A percentile compares a stretch with the other conserved stretches of the same genome.
These are phyloP conservation scores for Scutellaria barbata DNA, from an alignment of 257 asterid species.

Conservation along the genomic window DNA sequence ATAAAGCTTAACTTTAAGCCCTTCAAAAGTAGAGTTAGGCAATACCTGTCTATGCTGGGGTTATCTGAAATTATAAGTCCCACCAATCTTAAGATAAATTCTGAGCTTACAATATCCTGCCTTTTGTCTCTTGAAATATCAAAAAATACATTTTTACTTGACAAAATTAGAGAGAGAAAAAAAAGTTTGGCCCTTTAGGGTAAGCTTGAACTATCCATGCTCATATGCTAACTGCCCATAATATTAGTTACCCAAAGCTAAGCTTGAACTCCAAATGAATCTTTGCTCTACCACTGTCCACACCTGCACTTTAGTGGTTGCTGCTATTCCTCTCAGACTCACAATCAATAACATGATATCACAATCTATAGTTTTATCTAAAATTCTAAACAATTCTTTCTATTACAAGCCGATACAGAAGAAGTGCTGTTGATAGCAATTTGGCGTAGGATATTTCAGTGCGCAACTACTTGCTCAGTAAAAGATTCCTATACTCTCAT, in stretches of 20 bases:
- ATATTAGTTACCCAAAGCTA: neutral
- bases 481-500: conserved; percentile 1
- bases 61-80: neutral
- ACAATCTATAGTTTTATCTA: neutral
- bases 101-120: neutral
- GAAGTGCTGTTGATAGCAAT: neutral
- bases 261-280: neutral
- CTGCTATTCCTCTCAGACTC: neutral
- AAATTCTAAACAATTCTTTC: neutral
- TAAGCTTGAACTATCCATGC: neutral
- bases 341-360: neutral
- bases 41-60: neutral
- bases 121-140: neutral
- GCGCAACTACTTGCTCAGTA: neutral
- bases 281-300: neutral
- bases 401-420: neutral
- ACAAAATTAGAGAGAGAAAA: neutral
- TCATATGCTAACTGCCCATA: neutral
- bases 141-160: neutral
- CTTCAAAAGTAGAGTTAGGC: neutral
- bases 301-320: neutral
- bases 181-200: too few species aligned
- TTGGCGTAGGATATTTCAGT: neutral
- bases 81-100: too few species aligned
- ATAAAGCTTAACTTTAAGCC: neutral